These are phyloP conservation scores for Collybia sordida DNA, from an alignment of 768 basidiomycete genomes.

Conservation along the genomic window DNA sequence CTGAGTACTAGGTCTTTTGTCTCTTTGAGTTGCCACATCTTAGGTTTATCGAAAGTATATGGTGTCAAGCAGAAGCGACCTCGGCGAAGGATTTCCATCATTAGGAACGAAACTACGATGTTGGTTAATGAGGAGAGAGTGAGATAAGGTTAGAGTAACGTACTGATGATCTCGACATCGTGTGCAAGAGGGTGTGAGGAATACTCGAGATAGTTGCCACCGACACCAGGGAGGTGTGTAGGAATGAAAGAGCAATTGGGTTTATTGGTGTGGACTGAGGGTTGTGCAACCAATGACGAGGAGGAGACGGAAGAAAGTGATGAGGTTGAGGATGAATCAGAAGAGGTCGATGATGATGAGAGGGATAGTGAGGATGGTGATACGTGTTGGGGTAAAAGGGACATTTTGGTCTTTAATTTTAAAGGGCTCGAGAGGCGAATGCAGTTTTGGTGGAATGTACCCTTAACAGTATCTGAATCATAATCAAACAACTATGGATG, in stretches of 20 bases:
- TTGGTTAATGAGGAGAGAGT: conserved; percentile 10
- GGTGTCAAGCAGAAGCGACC: conserved; percentile 53
- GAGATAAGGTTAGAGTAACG: conserved; percentile 14
- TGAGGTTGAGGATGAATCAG: conserved; percentile 9
- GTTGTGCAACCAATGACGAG: background rate
- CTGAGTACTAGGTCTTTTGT: conserved; percentile 35
- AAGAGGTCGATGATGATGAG: conserved; percentile 19
- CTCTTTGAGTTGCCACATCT: conserved; percentile 46
- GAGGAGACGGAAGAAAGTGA: background rate
- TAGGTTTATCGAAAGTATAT: conserved; percentile 48
- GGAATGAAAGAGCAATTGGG: conserved; percentile 40
- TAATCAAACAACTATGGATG: conserved; percentile 49
- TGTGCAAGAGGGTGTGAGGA: conserved; percentile 44
- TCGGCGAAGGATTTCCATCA: conserved; percentile 64
- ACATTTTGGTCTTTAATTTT: conserved; percentile 15
- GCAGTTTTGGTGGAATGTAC: conserved; percentile 46
- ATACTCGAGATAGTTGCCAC: conserved; percentile 61
- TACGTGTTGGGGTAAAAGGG: conserved; percentile 13
- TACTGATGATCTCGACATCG: conserved; percentile 55
- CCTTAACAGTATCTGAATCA: conserved; percentile 47
- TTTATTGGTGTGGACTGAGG: conserved; percentile 17
- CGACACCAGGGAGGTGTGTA: conserved; percentile 52
- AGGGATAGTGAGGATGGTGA: conserved; percentile 8
- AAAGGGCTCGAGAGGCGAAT: background rate
- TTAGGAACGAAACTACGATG: conserved; percentile 53